Evolutionary conservation across 306 rosid genomes (phyloP).

Genomic region (Leucaena leucocephala): DNA sequence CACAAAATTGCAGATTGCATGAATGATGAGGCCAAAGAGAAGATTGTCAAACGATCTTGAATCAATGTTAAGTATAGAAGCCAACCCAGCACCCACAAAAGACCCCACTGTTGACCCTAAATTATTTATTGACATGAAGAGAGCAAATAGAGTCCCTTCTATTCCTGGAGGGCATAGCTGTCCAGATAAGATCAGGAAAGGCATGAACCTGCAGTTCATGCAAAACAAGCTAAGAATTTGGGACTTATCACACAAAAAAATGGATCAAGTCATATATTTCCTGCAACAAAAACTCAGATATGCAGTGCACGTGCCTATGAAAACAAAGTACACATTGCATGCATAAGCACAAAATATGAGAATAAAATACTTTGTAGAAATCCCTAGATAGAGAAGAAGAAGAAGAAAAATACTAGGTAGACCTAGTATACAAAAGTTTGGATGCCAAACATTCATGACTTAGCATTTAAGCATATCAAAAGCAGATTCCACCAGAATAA

Average conservation of each 20-base stretch:
- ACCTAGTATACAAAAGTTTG: not conserved
- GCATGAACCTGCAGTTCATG: constrained; percentile 58
- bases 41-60: constrained; percentile 61
- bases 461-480: not conserved
- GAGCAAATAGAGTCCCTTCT: constrained; percentile 68
- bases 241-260: not conserved
- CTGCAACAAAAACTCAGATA: not conserved
- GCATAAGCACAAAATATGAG: not conserved
- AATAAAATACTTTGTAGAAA: not conserved
- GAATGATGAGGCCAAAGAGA: constrained; percentile 48
- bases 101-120: constrained; percentile 59
- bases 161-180: constrained; percentile 68
- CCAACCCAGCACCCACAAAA: constrained; percentile 55
- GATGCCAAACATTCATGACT: not conserved
- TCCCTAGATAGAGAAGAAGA: not conserved
- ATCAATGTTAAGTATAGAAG: constrained; percentile 55
- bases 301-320: not conserved
- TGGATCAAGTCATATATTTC: not conserved
- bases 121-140: constrained; percentile 67
- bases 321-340: not conserved
- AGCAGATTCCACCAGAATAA: too few relatives aligned
- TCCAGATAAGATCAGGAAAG: constrained; percentile 66
- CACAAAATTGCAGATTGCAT: constrained; percentile 51
- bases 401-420: not conserved
- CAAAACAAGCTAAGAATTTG: not conserved